Percentiles rank a stretch among this genome's conserved stretches.
These are phyloP conservation scores for Ascomycota sp. DNA, from an alignment of 2,329 filamentous ascomycete genomes.

Conservation along the genomic window DNA sequence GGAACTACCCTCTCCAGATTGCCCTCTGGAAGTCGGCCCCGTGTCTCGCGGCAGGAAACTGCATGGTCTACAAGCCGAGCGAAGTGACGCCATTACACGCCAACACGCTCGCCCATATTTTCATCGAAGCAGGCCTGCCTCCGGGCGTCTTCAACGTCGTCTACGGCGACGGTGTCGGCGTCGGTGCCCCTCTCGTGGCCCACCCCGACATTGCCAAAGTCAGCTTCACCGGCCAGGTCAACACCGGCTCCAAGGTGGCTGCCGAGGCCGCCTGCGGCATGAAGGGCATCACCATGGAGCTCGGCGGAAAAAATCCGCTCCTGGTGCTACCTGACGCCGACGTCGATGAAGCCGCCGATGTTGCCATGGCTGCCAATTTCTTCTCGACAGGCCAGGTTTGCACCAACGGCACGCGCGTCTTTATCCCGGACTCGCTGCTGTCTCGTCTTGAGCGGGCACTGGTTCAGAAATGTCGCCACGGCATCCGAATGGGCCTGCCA, in stretches of 20 bases:
- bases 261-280: constrained; percentile 53
- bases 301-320: constrained; percentile 70
- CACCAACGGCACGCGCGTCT: constrained; percentile 80
- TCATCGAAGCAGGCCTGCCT: constrained; percentile 59
- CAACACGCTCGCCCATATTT: constrained; percentile 54
- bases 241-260: constrained; percentile 67
- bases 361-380: constrained; percentile 88
- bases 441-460: constrained; percentile 46
- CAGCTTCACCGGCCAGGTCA: constrained; percentile 74
- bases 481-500: constrained; percentile 58
- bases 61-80: constrained; percentile 80
- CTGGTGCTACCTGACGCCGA: constrained; percentile 65
- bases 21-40: constrained; percentile 79
- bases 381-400: constrained; percentile 83
- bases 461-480: constrained; percentile 29
- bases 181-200: constrained; percentile 53
- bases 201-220: constrained; percentile 65
- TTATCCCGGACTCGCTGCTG: constrained; percentile 50
- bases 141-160: constrained; percentile 75
- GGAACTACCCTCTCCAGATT: constrained; percentile 87
- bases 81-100: constrained; percentile 76
- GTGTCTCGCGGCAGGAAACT: constrained; percentile 69
- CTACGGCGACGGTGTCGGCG: constrained; percentile 51
- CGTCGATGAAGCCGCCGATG: constrained; percentile 62
- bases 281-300: constrained; percentile 86